phyloP scores from a whole-genome alignment of 768 basidiomycete genomes.

The Tylopilus intermedius region DNA sequence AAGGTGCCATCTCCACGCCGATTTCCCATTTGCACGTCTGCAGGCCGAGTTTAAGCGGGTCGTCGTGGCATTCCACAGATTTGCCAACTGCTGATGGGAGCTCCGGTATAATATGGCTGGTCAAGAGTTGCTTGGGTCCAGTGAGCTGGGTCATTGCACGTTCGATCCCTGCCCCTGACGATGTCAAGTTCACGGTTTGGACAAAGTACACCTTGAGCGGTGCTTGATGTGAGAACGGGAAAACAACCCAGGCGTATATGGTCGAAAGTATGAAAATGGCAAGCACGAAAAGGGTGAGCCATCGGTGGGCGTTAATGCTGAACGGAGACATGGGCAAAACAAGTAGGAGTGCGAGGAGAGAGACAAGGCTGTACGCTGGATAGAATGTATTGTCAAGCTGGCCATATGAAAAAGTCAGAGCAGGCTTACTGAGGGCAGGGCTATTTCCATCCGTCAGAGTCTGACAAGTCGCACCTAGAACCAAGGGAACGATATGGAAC shows the following conservation, averaged over 20 bases:
- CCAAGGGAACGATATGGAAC: constrained; percentile 44
- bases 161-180: constrained; percentile 22
- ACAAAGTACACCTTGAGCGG: constrained; percentile 72
- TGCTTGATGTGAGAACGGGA: constrained; percentile 58
- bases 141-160: constrained; percentile 41
- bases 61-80: constrained; percentile 30
- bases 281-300: constrained; percentile 34
- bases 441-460: constrained; percentile 60
- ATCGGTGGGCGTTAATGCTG: constrained; percentile 45
- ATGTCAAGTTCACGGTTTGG: constrained; percentile 49
- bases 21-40: constrained; percentile 48
- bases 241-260: constrained; percentile 39
- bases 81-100: constrained; percentile 48
- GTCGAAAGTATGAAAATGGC: constrained; percentile 42
- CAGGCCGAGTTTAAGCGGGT: constrained; percentile 32
- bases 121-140: constrained; percentile 41
- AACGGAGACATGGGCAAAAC: constrained; percentile 64
- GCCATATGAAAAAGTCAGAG: neutral
- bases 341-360: constrained; percentile 45
- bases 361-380: constrained; percentile 48
- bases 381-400: neutral
- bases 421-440: constrained; percentile 42
- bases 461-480: constrained; percentile 48
- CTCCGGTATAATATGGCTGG: constrained; percentile 39
- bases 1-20: constrained; percentile 31